A percentile compares a stretch with the other conserved stretches of the same genome.
phyloP scores from a whole-genome alignment of 768 basidiomycete genomes.

The Plicaturopsis crispa region DNA sequence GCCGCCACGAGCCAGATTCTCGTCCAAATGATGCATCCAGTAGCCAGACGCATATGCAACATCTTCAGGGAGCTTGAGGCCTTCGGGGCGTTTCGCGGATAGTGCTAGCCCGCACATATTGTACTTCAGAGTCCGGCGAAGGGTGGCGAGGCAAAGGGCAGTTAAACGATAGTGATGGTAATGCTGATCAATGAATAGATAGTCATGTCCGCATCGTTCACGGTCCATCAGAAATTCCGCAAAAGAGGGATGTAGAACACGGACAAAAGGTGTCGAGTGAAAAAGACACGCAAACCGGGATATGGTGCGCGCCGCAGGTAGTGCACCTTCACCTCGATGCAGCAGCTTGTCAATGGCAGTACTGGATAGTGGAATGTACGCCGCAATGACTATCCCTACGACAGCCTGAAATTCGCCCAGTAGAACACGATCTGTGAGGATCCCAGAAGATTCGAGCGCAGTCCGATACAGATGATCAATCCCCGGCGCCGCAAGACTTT shows the following conservation, averaged over 20 bases:
- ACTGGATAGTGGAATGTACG: conserved; percentile 18
- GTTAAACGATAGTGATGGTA: conserved; percentile 5
- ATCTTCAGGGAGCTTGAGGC: conserved; percentile 14
- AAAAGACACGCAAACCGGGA: conserved; percentile 17
- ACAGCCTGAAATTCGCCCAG: conserved; percentile 22
- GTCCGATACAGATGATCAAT: conserved; percentile 21
- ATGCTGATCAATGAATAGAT: conserved; percentile 1
- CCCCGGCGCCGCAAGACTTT: conserved; percentile 17
- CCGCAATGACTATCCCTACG: conserved; percentile 21
- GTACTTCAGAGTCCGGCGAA: conserved; percentile 13
- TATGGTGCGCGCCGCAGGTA: conserved; percentile 22
- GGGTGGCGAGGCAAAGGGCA: conserved; percentile 14
- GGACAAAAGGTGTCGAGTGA: conserved; percentile 10
- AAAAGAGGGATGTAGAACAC: conserved; percentile 23
- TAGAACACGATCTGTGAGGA: conserved; percentile 21
- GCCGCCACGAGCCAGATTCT: not conserved
- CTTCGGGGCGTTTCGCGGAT: conserved; percentile 9
- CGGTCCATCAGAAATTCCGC: conserved; percentile 22
- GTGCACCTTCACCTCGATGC: not conserved
- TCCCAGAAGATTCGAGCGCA: conserved; percentile 21
- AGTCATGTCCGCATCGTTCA: conserved; percentile 16
- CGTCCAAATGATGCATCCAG: conserved; percentile 23
- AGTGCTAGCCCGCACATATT: conserved; percentile 17
- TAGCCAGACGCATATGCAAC: conserved; percentile 15
- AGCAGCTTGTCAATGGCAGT: conserved; percentile 14